Base-by-base conservation (phyloP, 2,329 filamentous ascomycete genomes). In the Alternaria dauci region DNA sequence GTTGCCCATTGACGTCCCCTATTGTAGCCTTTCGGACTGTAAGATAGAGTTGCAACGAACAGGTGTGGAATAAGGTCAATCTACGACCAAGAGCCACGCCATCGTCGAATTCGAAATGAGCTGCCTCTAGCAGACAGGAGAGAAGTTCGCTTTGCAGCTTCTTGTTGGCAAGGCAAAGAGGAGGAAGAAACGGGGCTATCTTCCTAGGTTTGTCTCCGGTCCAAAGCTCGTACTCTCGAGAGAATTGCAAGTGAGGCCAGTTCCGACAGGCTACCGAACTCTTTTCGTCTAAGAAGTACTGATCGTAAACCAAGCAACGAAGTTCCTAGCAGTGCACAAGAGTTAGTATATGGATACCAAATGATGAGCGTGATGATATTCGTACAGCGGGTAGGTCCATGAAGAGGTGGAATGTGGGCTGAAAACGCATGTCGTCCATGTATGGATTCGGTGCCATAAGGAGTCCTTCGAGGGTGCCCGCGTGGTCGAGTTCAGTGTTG, bases 251-350 rank as follows among this genome's bases (percentile, higher is more conserved):
- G 28, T 39, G 4, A 16, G 55, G 47, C 46, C 47, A 57, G 12
- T 30, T 25, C 12, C 32, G 30, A 44, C 56, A 59, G 23, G 41
- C 28, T 18, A 50, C 23, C 6, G 42, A 59, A 2, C 41, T 36
- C 25, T 20, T 52, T 20, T 59, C 53, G n/a, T 59, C 52, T 12
- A 59, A 23, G 46, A 59, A 59, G 46, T 59, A 59, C 44, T 59
- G 57, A 16, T 59, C 38, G 32, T 52, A 55, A 16, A 59, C n/a
- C 20, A 55, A 32, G 23, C 26, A 39, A 25, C 52, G 38, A 16
- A 55, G 23, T 28, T 59, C 57, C 46, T 50, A 50, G 8, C 6
- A 1, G 2, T n/a, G 25, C 6, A 8, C 16, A 18, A 36, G 20
- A n/a, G 46, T 25, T 12, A 26, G 34, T 5, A 5, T 26, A 6